phyloP scores from a whole-genome alignment of 176 grass and related monocot genomes.

The Oryza meridionalis region DNA sequence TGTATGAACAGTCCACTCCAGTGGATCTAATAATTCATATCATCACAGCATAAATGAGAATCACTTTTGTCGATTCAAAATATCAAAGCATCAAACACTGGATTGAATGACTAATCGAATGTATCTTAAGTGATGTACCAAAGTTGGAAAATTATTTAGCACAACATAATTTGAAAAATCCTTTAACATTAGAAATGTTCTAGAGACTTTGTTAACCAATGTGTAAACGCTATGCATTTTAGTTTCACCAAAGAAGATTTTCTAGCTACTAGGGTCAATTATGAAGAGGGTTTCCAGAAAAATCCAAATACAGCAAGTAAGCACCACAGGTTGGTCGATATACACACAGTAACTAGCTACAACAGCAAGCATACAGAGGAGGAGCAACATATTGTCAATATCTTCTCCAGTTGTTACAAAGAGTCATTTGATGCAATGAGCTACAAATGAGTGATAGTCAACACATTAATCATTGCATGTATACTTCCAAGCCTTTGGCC shows the following conservation, averaged over 20 bases:
- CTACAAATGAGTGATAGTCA: conserved; percentile 13
- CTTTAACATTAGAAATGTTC: conserved; percentile 7
- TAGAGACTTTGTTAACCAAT: conserved; percentile 9
- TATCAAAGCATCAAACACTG: background rate
- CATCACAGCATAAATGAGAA: conserved; percentile 9
- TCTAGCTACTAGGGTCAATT: background rate
- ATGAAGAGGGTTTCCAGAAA: background rate
- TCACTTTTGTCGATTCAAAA: background rate
- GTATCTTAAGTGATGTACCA: conserved; percentile 13
- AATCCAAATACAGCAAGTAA: conserved; percentile 16
- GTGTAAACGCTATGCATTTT: conserved; percentile 23
- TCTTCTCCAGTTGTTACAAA: background rate
- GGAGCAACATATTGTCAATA: background rate
- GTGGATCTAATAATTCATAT: background rate
- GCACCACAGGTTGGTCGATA: background rate
- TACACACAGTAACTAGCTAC: background rate
- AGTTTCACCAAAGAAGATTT: conserved; percentile 7
- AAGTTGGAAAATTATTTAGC: background rate
- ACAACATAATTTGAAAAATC: conserved; percentile 11
- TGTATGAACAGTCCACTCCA: conserved; percentile 11
- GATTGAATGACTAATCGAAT: background rate
- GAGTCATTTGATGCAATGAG: background rate
- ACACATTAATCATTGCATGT: conserved; percentile 20
- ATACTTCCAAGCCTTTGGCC: conserved; percentile 22
- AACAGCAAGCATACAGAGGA: conserved; percentile 5